Evolutionary conservation across 2,329 filamentous ascomycete genomes (phyloP).

Genomic region (Lecanicillium sp.): DNA sequence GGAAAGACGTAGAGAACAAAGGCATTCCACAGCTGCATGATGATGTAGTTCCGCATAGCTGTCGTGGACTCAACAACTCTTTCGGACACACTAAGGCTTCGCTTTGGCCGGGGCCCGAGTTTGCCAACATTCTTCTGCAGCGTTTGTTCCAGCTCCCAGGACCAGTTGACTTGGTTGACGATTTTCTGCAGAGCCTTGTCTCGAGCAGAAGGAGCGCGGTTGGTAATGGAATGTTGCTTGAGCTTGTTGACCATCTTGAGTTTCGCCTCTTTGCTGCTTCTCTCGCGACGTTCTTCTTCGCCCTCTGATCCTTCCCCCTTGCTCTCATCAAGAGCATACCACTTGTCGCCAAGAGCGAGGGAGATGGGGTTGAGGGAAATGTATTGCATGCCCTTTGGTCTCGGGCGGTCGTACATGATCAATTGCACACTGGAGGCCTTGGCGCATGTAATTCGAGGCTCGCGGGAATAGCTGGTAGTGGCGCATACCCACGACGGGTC

Average conservation of each 20-base stretch:
- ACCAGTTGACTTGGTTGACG: constrained; percentile 93
- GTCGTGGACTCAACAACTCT: constrained; percentile 89
- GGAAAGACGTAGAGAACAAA: constrained; percentile 74
- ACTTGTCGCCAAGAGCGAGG: constrained; percentile 73
- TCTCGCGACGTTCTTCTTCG: constrained; percentile 63
- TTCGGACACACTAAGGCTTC: constrained; percentile 88
- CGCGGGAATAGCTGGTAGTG: constrained; percentile 43
- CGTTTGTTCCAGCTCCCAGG: constrained; percentile 78
- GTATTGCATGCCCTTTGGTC: constrained; percentile 89
- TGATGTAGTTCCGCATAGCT: constrained; percentile 70
- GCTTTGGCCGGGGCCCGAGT: constrained; percentile 72
- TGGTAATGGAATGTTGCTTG: constrained; percentile 77
- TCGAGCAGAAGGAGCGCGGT: constrained; percentile 70
- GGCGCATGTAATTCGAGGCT: constrained; percentile 70
- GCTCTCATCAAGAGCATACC: constrained; percentile 30
- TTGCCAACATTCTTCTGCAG: constrained; percentile 86
- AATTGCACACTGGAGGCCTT: constrained; percentile 73
- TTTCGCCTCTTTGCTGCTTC: constrained; percentile 51
- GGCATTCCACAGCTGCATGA: constrained; percentile 62
- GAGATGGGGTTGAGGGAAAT: constrained; percentile 87
- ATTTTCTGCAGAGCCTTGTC: constrained; percentile 76
- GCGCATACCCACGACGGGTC: constrained; percentile 66
- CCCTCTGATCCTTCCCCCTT: constrained; percentile 53
- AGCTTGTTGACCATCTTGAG: constrained; percentile 75
- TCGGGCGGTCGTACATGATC: constrained; percentile 80